phyloP scores from a whole-genome alignment of 805 yeast species.

The Pachysolen tannophilus region DNA sequence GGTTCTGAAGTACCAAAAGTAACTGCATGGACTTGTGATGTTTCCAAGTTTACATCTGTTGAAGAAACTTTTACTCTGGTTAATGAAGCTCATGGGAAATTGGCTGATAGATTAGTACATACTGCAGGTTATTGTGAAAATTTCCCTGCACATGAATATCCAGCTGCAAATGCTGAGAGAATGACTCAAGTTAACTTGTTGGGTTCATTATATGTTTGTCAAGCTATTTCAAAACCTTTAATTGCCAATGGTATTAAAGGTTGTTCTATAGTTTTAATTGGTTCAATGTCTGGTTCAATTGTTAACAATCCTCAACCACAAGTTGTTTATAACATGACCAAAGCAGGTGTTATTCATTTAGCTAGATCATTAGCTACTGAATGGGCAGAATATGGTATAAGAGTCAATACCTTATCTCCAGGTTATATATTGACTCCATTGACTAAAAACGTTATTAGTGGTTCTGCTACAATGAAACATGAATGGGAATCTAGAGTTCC shows the following conservation, averaged over 20 bases:
- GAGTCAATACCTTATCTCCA: conserved; percentile 74
- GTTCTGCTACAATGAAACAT: conserved; percentile 50
- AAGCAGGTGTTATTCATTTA: conserved; percentile 81
- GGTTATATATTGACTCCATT: conserved; percentile 78
- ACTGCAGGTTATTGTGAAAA: conserved; percentile 86
- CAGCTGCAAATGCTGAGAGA: conserved; percentile 59
- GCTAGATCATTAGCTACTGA: conserved; percentile 70
- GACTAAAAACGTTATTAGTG: conserved; percentile 62
- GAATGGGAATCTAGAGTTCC: conserved; percentile 71
- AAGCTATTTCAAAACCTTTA: conserved; percentile 61
- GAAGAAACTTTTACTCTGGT: conserved; percentile 46
- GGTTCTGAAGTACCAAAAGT: conserved; percentile 30
- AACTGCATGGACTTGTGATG: conserved; percentile 67
- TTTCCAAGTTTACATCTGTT: conserved; percentile 55
- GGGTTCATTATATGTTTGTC: conserved; percentile 72
- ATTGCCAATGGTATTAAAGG: conserved; percentile 42
- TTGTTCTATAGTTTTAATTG: conserved; percentile 61
- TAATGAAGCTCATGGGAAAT: conserved; percentile 47
- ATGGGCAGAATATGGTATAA: conserved; percentile 70
- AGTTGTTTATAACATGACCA: conserved; percentile 75
- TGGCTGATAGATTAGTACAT: conserved; percentile 61
- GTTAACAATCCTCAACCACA: conserved; percentile 78
- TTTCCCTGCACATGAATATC: conserved; percentile 70
- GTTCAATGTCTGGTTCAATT: conserved; percentile 74
- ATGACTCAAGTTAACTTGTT: conserved; percentile 63